phyloP scores from a whole-genome alignment of 1,284 basidiomycete genomes.

The Trametes hirsuta region DNA sequence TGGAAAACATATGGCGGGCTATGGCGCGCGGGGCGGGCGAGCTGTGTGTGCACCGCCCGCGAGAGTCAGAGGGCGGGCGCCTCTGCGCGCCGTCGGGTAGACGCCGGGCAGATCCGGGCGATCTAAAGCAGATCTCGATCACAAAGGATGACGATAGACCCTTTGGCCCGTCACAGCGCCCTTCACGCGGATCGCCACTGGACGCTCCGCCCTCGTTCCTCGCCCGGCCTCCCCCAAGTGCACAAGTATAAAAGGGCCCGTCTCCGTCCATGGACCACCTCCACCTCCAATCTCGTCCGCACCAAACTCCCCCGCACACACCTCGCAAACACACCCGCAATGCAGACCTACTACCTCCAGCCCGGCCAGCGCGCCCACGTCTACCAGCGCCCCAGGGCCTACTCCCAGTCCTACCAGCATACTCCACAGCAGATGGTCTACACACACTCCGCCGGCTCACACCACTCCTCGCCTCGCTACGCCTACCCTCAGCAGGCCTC shows the following conservation, averaged over 20 bases:
- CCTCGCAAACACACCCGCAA: conserved; percentile 7
- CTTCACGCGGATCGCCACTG: conserved; percentile 22
- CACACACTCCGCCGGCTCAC: conserved; percentile 16
- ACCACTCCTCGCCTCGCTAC: conserved; percentile 21
- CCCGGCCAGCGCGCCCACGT: conserved; percentile 20
- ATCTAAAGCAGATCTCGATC: conserved; percentile 9
- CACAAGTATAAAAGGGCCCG: conserved; percentile 9
- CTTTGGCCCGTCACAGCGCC: conserved; percentile 8
- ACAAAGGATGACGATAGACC: conserved; percentile 17
- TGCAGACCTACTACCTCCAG: conserved; percentile 32
- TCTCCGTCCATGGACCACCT: conserved; percentile 6
- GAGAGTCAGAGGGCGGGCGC: neutral
- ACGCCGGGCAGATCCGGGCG: conserved; percentile 1
- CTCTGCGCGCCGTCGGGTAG: neutral
- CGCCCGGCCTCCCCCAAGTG: neutral
- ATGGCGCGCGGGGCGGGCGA: neutral
- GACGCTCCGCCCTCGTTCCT: conserved; percentile 11
- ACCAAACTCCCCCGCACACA: neutral
- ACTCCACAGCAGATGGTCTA: conserved; percentile 16
- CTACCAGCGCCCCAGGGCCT: conserved; percentile 23
- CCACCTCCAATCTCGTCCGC: conserved; percentile 2
- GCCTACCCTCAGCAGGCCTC: conserved; percentile 15
- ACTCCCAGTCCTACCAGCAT: conserved; percentile 25
- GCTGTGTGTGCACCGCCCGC: conserved; percentile 7
- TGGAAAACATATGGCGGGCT: neutral